Conservation (phyloP, 257 asterid genomes). For the Solanum bukasovii region DNA sequence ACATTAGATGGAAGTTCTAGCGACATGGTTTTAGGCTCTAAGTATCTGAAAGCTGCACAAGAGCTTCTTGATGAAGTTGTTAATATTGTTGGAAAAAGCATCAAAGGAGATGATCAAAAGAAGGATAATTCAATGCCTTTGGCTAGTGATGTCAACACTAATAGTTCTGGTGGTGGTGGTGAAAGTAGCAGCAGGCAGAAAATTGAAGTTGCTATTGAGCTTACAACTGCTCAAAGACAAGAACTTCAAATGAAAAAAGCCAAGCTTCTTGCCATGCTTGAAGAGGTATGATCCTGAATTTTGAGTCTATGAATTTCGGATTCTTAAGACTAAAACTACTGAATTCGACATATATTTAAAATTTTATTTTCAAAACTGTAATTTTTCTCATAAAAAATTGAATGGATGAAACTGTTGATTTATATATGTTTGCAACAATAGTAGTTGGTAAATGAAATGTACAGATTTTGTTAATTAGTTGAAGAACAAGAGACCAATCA, state of each 20-base stretch:
- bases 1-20: conserved; percentile 11
- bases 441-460: not conserved
- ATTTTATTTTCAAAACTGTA: not conserved
- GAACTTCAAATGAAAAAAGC: conserved; percentile 79
- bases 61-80: conserved; percentile 62
- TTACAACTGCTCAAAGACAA: conserved; percentile 54
- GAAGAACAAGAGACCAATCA: conserved; percentile 1
- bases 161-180: not conserved
- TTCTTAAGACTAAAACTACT: not conserved
- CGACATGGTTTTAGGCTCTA: conserved; percentile 36
- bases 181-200: conserved; percentile 1
- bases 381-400: not conserved
- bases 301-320: not conserved
- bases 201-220: conserved; percentile 13
- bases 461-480: not conserved
- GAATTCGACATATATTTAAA: not conserved
- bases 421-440: not conserved
- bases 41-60: conserved; percentile 57
- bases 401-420: not conserved
- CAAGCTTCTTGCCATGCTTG: conserved; percentile 54
- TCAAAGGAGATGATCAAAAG: not conserved
- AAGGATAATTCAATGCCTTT: conserved; percentile 11
- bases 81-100: conserved; percentile 25
- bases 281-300: conserved; percentile 40
- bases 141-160: not conserved